These are phyloP conservation scores for Carex scoparia DNA, from an alignment of 176 grass and related monocot species.

Conservation along the genomic window DNA sequence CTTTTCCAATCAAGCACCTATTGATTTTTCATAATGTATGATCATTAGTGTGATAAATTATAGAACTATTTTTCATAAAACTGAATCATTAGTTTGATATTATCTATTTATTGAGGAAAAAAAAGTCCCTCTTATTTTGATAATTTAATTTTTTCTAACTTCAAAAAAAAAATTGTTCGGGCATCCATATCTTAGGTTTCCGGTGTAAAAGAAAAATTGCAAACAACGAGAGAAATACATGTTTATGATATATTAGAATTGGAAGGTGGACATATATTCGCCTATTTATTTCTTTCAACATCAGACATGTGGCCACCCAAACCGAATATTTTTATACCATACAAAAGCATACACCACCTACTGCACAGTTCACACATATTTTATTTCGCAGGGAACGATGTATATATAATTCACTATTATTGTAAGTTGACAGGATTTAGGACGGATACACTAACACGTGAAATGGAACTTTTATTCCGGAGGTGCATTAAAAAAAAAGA, in stretches of 20 bases:
- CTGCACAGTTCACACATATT: not conserved
- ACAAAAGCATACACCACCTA: not conserved
- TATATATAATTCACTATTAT: not conserved
- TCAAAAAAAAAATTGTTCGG: no score
- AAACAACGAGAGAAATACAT: not conserved
- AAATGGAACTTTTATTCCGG: slow-evolving; percentile 3
- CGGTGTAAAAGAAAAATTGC: no score
- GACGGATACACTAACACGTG: not conserved
- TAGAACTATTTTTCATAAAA: no score
- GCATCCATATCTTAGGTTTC: no score
- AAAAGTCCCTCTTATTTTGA: no score
- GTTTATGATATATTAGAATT: not conserved
- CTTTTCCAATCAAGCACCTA: no score
- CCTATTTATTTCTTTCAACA: not conserved
- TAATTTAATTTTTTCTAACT: no score
- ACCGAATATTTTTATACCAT: not conserved
- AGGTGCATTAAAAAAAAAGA: slow-evolving; percentile 6
- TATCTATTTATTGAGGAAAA: no score
- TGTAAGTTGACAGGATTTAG: not conserved
- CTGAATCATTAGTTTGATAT: no score
- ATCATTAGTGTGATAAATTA: no score
- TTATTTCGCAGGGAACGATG: not conserved
- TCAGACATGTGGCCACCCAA: slow-evolving; percentile 4
- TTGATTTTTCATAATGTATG: no score
- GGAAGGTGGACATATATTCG: not conserved